Evolutionary conservation across 2,329 filamentous ascomycete species (phyloP), one percentile per base, ranked within the genome.

Genomic region (Chrysoporthe austroafricana): DNA sequence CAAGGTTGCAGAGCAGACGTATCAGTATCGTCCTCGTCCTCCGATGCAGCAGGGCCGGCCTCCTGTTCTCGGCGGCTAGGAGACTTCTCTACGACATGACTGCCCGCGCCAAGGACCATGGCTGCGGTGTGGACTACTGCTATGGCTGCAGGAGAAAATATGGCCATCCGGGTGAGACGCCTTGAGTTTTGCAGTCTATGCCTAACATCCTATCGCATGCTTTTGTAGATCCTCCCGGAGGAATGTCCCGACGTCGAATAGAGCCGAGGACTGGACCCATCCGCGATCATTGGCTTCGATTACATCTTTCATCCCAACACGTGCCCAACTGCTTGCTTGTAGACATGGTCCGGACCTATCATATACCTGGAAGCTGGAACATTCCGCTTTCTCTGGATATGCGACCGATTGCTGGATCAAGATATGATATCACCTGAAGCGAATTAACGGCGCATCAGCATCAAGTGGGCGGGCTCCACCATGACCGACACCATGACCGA

Each of bases 401-500:
- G 32, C 13, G 9, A 7, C 50, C 50, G 50, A 34, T 54, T 4
- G 21, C 50, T 54, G 50, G 50, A 1, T 26, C 5, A 13, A 54
- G 32, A 54, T 54, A 32, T 54, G 50, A 54, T 54, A 54, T 54
- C 50, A 54, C 50, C 50, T 54, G 50, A 54, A 54, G 50, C 50
- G 50, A 39, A 18, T 39, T 34, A 32, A 57, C 13, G 32, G 50
- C 50, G 50, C 50, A 54, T 57, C 54, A 36, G 59, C 59, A 48
- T 61, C 42, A 48, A 61, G 59, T 61, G 59, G 59, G 43, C 43
- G 42, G 59, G 42, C 42, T 48, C 59, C 59, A 61, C 59, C 43
- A 18, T 4, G 59, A 61, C 59, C 42, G 42, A 54, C 21, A 54
- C 50, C 50, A 54, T 54, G 4, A 14, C 50, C 50, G 16, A 48